Base-by-base conservation (phyloP, 1,284 basidiomycete species). In the Neolentinus lepideus region DNA sequence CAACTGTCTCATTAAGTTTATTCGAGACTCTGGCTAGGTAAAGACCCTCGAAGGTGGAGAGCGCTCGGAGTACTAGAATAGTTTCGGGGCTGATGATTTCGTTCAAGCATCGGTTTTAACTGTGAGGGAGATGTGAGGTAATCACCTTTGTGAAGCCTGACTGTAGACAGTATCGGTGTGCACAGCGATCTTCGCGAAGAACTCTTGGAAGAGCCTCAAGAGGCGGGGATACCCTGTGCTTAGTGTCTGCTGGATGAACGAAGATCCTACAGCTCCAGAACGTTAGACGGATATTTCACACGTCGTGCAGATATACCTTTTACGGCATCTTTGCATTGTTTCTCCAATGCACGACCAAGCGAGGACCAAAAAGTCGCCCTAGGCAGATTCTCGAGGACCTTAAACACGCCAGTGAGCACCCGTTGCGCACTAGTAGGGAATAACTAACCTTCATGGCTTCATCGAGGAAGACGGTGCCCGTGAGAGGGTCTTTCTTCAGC, bases 131-230 rank as follows among this genome's bases (percentile, higher is more conserved):
- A 19, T 10, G 51, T 27, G 51, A 48, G 21, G 51, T 35, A 12
- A 3, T 47, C n/a, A 91, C 92, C 91, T 94, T 71, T 98, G 95
- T 53, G 89, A 80, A 4, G 80, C 77, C 52, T 84, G 79, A 0
- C 84, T 87, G 67, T 98, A 98, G 2, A 90, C 75, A 0, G 95
- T 96, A 67, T 98, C 94, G 0, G 95, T 97, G 64, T 97, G 91
- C 3, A 97, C 87, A 0, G 92, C 84, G 52, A 98, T 94, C 68
- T 94, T 94, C 19, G 89, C 85, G 67, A 98, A 98, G 70, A 98
- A 96, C 43, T 94, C 93, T 55, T 98, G 94, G 69, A 98, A 94
- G 11, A 97, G 77, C 12, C 96, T 82, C 6, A 98, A 69, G 2
- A 98, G 75, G 52, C 83, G 81, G 1, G 93, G 91, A 71, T 98